These are phyloP conservation scores for Penicillium arizonense DNA, from an alignment of 495 filamentous ascomycete species.

Conservation along the genomic window DNA sequence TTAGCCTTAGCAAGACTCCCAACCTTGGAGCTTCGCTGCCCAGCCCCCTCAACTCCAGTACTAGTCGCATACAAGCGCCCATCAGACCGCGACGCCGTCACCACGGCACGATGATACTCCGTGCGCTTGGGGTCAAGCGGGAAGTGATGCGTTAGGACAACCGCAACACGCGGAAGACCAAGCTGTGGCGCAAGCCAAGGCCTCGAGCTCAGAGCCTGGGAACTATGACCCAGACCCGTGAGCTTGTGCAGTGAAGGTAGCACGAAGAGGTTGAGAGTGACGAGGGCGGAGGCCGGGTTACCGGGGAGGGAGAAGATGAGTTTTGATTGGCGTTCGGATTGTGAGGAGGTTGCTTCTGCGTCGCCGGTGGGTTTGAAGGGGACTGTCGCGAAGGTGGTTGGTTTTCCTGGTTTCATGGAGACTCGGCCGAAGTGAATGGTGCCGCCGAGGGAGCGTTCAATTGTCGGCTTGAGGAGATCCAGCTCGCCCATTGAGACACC, in stretches of 20 bases:
- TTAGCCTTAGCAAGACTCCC: constrained; percentile 88
- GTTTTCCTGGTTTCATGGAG: constrained; percentile 96
- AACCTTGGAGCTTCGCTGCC: constrained; percentile 83
- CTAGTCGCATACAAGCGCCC: constrained; percentile 74
- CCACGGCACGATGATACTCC: constrained; percentile 83
- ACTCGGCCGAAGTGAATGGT: constrained; percentile 97
- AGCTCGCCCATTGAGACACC: constrained; percentile 98
- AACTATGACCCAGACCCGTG: constrained; percentile 38
- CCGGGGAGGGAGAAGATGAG: constrained; percentile 90
- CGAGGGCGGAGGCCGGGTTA: constrained; percentile 89
- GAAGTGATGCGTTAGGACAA: constrained; percentile 70
- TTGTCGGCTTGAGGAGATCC: constrained; percentile 94
- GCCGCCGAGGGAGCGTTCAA: constrained; percentile 85
- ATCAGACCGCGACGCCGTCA: constrained; percentile 56
- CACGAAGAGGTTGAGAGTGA: constrained; percentile 92
- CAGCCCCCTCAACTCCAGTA: constrained; percentile 63
- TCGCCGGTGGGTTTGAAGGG: constrained; percentile 48
- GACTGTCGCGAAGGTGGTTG: constrained; percentile 93
- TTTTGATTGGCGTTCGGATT: constrained; percentile 58
- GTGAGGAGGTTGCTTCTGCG: constrained; percentile 14
- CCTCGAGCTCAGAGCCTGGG: constrained; percentile 20
- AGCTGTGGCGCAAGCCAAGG: constrained; percentile 36
- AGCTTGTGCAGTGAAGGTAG: constrained; percentile 80
- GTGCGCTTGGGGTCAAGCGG: constrained; percentile 67
- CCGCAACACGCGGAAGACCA: constrained; percentile 70